phyloP scores from a whole-genome alignment of 2,329 filamentous ascomycete genomes.

The Aspergillus latus region DNA sequence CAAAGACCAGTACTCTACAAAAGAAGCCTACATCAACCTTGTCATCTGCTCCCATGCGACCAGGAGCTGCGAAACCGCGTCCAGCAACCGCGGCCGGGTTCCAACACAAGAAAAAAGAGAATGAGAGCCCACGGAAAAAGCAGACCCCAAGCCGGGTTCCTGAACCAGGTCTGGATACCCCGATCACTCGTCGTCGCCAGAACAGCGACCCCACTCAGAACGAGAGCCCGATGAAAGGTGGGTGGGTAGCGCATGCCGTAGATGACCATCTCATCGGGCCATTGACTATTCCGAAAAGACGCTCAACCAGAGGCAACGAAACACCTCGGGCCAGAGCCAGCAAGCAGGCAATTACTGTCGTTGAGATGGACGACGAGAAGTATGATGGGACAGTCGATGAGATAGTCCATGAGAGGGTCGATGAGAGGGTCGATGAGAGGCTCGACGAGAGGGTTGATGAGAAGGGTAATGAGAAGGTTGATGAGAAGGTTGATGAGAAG shows the following conservation, averaged over 20 bases:
- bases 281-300: background rate
- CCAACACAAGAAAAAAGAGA: conserved; percentile 25
- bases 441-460: background rate
- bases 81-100: conserved; percentile 54
- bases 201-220: conserved; percentile 31
- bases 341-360: background rate
- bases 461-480: background rate
- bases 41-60: conserved; percentile 61
- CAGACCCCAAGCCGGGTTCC: conserved; percentile 11
- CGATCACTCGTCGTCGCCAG: conserved; percentile 33
- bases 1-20: conserved; percentile 38
- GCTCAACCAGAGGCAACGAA: background rate
- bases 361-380: background rate
- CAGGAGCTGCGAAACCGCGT: conserved; percentile 35
- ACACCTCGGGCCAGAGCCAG: background rate
- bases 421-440: background rate
- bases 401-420: background rate
- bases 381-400: background rate
- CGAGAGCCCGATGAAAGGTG: conserved; percentile 31
- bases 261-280: conserved; percentile 23
- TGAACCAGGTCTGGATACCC: conserved; percentile 27
- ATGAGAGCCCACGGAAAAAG: conserved; percentile 29
- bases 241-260: conserved; percentile 25
- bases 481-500: background rate
- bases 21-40: conserved; percentile 43